These are phyloP conservation scores for Cladosporium halotolerans DNA, from an alignment of 2,329 filamentous ascomycete species.

Conservation along the genomic window DNA sequence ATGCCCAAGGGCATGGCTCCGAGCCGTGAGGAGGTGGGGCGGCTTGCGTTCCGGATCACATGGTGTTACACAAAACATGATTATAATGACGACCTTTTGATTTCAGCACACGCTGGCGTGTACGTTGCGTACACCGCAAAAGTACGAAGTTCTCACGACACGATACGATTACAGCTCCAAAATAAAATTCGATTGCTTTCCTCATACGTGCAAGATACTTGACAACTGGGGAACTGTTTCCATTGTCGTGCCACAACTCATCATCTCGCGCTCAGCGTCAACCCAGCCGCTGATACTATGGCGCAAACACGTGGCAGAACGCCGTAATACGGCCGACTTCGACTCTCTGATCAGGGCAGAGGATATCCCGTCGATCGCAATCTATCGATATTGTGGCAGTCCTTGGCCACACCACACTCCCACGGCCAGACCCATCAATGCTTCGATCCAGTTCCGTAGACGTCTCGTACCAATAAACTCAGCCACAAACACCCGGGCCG, in stretches of 20 bases:
- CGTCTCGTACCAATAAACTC: background rate
- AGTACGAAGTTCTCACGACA: background rate
- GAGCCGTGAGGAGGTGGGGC: background rate
- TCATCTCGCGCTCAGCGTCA: background rate
- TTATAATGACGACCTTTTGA: background rate
- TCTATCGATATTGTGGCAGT: conserved; percentile 8
- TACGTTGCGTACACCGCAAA: background rate
- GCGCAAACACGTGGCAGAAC: background rate
- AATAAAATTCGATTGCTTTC: background rate
- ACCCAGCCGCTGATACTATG: background rate
- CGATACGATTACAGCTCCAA: background rate
- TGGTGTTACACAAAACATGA: background rate
- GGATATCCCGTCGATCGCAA: conserved; percentile 1
- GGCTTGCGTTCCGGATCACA: too few relatives aligned
- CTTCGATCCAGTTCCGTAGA: conserved; percentile 7
- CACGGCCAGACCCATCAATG: background rate
- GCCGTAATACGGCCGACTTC: background rate
- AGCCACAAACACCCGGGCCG: background rate
- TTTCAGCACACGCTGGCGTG: background rate
- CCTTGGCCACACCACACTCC: background rate
- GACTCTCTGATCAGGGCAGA: background rate
- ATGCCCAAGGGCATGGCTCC: background rate
- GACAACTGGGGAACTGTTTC: background rate
- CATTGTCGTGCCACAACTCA: background rate
- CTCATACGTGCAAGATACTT: background rate